Base-by-base conservation (phyloP, 2,329 filamentous ascomycete species). In the Tolypocladium paradoxum region DNA sequence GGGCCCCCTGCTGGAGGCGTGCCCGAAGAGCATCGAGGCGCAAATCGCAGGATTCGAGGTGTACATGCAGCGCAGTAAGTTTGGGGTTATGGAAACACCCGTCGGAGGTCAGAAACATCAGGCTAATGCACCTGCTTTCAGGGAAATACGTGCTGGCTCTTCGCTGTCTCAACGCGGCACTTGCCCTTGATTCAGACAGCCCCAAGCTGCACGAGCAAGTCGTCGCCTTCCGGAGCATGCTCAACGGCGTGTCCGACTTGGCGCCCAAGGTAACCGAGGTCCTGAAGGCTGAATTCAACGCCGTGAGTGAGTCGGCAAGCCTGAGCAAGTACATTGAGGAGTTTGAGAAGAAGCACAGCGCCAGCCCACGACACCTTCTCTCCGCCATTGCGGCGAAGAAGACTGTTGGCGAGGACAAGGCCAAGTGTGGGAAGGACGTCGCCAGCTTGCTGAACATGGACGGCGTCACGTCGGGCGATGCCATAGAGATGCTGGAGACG, bases 31-130 rank as follows among this genome's bases (percentile, higher is more conserved):
- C 65, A 81, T 95, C 48, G 83, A 93, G 56, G 88, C 82, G 24
- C 93, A 99, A 70, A 78, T 85, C 58, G 82, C 85, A 51, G 93
- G 90, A 6, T 97, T 96, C 62, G 91, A 97, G 72, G 86, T 99
- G 20, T 91, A 89, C 66, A 76, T 95, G 55, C 80, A 90, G 64
- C 80, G 86, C 74, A 84, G 90, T 95, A 81, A 77, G 84, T 73
- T 27, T 18, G 18, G 2, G 31, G 5, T 12, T 12, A n/a, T 12
- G 4, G 20, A 33, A 20, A 5, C 31, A 5, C n/a, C 16, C 20
- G 16, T 11, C 24, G 11, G 18, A 38, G n/a, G 14, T 12, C 2
- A 20, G 8, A 37, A 12, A n/a, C 8, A n/a, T n/a, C 8, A 37
- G 27, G 49, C 49, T 54, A 45, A 54, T n/a, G 20, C 20, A 14